A percentile compares a stretch with the other conserved stretches of the same genome.
Conservation (phyloP, 176 grass and related monocot species). For the Poa annua region DNA sequence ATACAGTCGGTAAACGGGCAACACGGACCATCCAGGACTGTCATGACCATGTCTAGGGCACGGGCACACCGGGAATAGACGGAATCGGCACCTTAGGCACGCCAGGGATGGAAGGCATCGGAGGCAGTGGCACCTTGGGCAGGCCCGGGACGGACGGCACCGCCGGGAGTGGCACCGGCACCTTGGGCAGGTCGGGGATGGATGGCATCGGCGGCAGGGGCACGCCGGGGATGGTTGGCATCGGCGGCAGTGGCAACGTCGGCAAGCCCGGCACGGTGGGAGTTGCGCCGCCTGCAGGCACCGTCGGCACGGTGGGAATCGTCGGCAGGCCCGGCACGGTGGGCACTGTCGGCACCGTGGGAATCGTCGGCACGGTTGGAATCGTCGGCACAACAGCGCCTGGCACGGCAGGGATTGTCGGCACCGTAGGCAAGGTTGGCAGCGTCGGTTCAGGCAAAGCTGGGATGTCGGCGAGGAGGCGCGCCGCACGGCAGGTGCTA, state of each 20-base stretch:
- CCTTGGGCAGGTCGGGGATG: background rate
- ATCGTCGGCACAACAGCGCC: no score
- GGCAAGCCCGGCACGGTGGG: background rate
- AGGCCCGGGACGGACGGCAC: background rate
- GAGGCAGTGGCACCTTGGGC: background rate
- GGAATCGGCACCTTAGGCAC: background rate
- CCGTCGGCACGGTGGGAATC: background rate
- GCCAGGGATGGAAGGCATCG: background rate
- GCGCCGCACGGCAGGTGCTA: slow-evolving; percentile 34
- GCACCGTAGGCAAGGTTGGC: background rate
- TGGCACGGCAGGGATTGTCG: no score
- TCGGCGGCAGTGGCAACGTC: background rate
- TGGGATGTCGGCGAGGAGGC: slow-evolving; percentile 40
- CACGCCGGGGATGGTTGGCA: slow-evolving; percentile 3
- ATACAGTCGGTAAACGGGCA: background rate
- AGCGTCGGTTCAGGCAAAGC: background rate
- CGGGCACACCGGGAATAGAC: background rate
- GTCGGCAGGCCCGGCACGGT: no score
- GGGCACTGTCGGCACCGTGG: background rate
- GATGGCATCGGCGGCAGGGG: background rate
- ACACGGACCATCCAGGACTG: background rate
- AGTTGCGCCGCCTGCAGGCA: background rate
- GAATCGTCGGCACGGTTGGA: background rate
- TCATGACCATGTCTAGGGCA: background rate
- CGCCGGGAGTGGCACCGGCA: background rate